These are phyloP conservation scores for Betula pendula DNA, from an alignment of 306 rosid genomes.

Conservation along the genomic window DNA sequence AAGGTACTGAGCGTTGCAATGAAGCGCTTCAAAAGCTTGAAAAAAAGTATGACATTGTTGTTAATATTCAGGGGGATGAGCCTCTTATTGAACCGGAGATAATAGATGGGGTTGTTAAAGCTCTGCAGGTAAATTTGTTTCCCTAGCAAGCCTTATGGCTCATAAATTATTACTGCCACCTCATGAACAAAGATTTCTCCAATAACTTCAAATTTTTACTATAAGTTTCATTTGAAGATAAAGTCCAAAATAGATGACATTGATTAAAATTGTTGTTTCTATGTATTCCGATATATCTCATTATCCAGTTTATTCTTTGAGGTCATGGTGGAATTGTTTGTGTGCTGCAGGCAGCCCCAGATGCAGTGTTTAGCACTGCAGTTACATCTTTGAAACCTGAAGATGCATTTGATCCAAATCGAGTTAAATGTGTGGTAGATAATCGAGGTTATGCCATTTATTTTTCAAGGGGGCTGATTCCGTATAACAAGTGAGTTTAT, in stretches of 20 bases:
- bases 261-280: background rate
- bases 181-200: slow-evolving; percentile 10
- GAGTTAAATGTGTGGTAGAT: slow-evolving; percentile 88
- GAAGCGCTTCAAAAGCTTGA: slow-evolving; percentile 88
- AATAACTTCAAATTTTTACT: background rate
- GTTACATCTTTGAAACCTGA: slow-evolving; percentile 84
- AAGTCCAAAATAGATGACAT: background rate
- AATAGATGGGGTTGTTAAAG: slow-evolving; percentile 86
- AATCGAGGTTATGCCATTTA: slow-evolving; percentile 83
- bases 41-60: slow-evolving; percentile 83
- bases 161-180: slow-evolving; percentile 2
- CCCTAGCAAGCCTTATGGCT: background rate
- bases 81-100: slow-evolving; percentile 95
- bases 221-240: background rate
- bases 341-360: slow-evolving; percentile 76
- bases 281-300: background rate
- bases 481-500: slow-evolving; percentile 78
- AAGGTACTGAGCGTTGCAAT: slow-evolving; percentile 92
- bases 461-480: slow-evolving; percentile 92
- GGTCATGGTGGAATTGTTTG: slow-evolving; percentile 23
- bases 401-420: slow-evolving; percentile 84
- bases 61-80: slow-evolving; percentile 97
- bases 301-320: slow-evolving; percentile 9
- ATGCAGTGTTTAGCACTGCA: slow-evolving; percentile 99
- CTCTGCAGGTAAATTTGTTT: slow-evolving; percentile 65